Percentiles rank a stretch among this genome's conserved stretches.
Evolutionary conservation across 164 flowering plant genomes (phyloP).

Genomic region (Sedum album): DNA sequence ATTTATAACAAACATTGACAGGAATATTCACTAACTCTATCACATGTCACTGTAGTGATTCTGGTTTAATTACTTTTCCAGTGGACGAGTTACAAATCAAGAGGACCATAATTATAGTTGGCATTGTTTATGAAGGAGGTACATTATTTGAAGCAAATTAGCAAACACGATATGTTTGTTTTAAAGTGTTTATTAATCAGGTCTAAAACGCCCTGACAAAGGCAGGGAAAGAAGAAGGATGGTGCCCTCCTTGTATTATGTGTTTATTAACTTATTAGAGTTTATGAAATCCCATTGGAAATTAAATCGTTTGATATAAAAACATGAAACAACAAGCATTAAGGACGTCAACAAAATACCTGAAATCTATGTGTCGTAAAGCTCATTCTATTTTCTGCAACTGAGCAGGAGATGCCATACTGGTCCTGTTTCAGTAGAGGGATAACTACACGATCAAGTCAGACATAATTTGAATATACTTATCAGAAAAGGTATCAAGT

Average conservation of each 20-base stretch:
- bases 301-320: background rate
- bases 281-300: background rate
- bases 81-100: too few species aligned
- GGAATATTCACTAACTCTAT: too few species aligned
- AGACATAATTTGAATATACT: background rate
- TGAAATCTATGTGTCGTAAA: conserved; percentile 62
- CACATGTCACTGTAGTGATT: too few species aligned
- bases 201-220: too few species aligned
- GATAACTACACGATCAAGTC: background rate
- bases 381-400: conserved; percentile 34
- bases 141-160: background rate
- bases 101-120: too few species aligned
- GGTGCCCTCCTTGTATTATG: background rate
- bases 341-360: conserved; percentile 25
- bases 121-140: background rate
- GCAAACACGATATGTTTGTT: too few species aligned
- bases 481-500: background rate
- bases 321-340: background rate
- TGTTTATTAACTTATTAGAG: background rate
- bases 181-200: too few species aligned
- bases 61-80: too few species aligned
- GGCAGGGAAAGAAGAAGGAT: background rate
- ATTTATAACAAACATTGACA: background rate
- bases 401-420: conserved; percentile 42
- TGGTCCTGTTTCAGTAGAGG: conserved; percentile 37